Evolutionary conservation across 768 basidiomycete genomes (phyloP), one percentile per base, ranked within the genome.

Genomic region (Leccinum boreale): DNA sequence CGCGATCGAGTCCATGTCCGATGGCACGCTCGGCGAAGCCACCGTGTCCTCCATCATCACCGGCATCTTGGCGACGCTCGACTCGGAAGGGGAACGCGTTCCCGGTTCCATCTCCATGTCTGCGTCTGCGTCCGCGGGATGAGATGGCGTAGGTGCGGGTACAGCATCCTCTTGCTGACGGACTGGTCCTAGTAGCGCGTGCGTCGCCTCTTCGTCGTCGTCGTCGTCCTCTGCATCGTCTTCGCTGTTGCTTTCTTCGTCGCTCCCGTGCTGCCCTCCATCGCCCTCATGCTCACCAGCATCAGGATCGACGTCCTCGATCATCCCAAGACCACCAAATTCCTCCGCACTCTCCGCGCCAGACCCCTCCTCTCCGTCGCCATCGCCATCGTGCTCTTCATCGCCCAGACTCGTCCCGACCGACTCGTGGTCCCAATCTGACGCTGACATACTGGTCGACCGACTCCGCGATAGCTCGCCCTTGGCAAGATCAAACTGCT

Each of bases 401-500:
- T 65, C 70, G 1, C 58, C 70, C 3, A 70, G 68, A 19, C 65
- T 67, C 21, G 52, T 52, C 47, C 50, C 58, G 4, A 5, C 50
- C 21, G 67, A 62, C 24, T 45, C 62, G 3, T 45, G 65, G 2
- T 64, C 73, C 59, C 67, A 62, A 14, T 63, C 68, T 5, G 58
- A 56, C 21, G 64, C 73, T 0, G 76, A 80, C 46, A 77, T 65
- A 36, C 82, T 86, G 45, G 76, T 80, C 2, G 86, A 86, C 15
- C 85, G 80, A 63, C 86, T 91, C 24, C 73, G 66, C 29, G 73
- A 75, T n/a, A 72, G 53, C 50, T 79, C 82, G 8, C 78, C 79
- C 51, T 80, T 78, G 1, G 76, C 75, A 47, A 94, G 73, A 64
- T 90, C 89, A 1, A 81, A 78, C 48, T 89, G 86, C 66, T 96